Evolutionary conservation across 2,329 filamentous ascomycete species (phyloP), one percentile per base, ranked within the genome.

Genomic region (Claviceps fusiformis): DNA sequence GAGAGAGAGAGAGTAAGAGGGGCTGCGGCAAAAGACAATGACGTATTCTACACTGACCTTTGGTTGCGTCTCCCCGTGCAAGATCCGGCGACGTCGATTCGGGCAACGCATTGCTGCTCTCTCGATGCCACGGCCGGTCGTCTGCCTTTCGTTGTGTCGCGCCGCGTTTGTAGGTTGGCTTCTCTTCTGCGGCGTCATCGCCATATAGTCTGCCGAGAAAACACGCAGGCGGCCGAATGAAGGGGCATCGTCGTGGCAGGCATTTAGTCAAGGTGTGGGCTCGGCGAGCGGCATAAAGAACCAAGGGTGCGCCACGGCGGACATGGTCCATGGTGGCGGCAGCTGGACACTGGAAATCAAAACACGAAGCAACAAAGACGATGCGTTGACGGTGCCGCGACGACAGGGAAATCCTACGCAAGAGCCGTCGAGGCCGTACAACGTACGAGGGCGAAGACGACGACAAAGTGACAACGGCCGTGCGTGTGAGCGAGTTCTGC

Each of bases 101-200:
- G 9, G 68, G 65, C 54, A 69, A 63, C 48, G 59, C 76, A 71
- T 66, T 59, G 53, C 78, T 78, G 3, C 81, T 79, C 59, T 85
- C 76, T 17, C 82, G 74, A 59, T 82, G 81, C 84, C 84, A 87
- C 61, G 84, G 84, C 39, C 82, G 76, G 52, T 79, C 73, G 51
- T 79, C 71, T 59, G 85, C 82, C 57, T 77, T 75, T 51, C 76
- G 70, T 62, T 79, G 79, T 50, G 75, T 74, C 55, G 48, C 47
- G 13, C 48, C 50, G 11, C 56, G 56, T 13, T 15, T 43, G 31
- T 39, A 39, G 1, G 52, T 39, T 24, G 11, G 9, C 11, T 46
- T 50, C 15, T 27, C 41, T 10, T 39, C 3, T 1, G 15, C 24
- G 11, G 39, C 31, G 5, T 48, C 17, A 10, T 52, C 27, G 47